These are phyloP conservation scores for Rheum nobile DNA, from an alignment of 148 eudicot species.

Conservation along the genomic window DNA sequence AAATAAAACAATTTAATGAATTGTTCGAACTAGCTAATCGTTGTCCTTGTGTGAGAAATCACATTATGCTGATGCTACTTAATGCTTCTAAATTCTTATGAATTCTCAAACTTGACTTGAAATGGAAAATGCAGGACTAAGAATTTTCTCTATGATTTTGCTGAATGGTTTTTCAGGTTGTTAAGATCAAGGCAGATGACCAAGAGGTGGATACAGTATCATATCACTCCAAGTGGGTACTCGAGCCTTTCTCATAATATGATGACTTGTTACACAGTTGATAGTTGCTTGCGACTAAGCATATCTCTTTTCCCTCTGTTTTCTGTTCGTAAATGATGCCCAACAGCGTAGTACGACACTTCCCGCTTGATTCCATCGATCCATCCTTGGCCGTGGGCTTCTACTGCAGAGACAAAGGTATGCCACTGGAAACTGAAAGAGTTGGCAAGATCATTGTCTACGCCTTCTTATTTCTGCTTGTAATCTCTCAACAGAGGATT, in stretches of 20 bases:
- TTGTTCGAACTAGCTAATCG: too few species aligned
- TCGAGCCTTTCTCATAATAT: neutral
- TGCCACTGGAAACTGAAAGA: neutral
- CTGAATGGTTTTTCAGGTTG: constrained; percentile 34
- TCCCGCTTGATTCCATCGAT: constrained; percentile 73
- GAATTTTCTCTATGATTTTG: neutral
- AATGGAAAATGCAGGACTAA: neutral
- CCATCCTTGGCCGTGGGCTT: constrained; percentile 87
- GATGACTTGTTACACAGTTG: neutral
- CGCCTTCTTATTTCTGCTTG: too few species aligned
- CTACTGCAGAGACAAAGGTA: constrained; percentile 82
- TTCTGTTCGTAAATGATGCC: neutral
- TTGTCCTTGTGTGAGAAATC: too few species aligned
- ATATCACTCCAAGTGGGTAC: constrained; percentile 75
- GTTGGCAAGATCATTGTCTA: too few species aligned
- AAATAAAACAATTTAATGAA: too few species aligned
- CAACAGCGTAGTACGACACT: constrained; percentile 47
- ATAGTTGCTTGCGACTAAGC: neutral
- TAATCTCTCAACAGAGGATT: constrained; percentile 40
- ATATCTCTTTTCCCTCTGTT: neutral
- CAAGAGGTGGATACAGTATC: constrained; percentile 76
- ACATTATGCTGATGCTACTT: neutral
- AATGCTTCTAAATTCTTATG: neutral
- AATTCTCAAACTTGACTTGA: neutral
- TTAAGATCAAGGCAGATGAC: constrained; percentile 39